Evolutionary conservation across 208 protist genomes (phyloP), one percentile per base, ranked within the genome.

Genomic region (Phytomonas sp.): DNA sequence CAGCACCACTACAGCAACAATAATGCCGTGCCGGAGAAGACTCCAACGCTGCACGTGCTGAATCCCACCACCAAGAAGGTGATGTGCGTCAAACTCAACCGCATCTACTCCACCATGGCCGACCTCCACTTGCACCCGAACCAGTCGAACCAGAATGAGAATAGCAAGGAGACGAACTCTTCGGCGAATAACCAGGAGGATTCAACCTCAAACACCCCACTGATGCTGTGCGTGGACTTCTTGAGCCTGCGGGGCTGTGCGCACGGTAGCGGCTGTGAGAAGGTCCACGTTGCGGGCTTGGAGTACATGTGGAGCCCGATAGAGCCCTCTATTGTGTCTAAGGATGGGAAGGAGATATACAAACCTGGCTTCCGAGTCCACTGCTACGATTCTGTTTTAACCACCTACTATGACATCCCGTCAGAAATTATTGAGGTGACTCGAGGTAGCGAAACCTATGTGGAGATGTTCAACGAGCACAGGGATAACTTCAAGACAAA

Each of bases 401-500:
- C 79, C 6, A 72, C 75, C 17, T 95, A 95, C 74, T 92, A 88
- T 76, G 77, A 75, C 30, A 84, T 95, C 37, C 83, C 80, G 9
- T 88, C 80, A 29, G 86, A 92, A 74, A 80, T 63, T n/a, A 70
- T 92, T 4, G 72, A 78, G 53, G 75, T 81, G 43, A 91, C 87
- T 28, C 68, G 71, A 33, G 86, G 89, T 5, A 92, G 86, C 64
- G 60, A 62, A 26, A 74, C 89, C 29, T 95, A 91, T 76, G 74
- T 95, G 23, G 70, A 28, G 65, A 90, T 91, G 82, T 88, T 84
- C 76, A 95, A 95, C 69, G 85, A 92, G 43, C 81, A 92, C 79
- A 87, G 89, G 11, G 78, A 90, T 73, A 92, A 92, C 68, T 95
- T 90, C 74, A 92, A 92, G 73, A 72, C 70, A 43, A 92, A 92